Conservation (phyloP, 257 asterid species). For the Nemophila menziesii region DNA sequence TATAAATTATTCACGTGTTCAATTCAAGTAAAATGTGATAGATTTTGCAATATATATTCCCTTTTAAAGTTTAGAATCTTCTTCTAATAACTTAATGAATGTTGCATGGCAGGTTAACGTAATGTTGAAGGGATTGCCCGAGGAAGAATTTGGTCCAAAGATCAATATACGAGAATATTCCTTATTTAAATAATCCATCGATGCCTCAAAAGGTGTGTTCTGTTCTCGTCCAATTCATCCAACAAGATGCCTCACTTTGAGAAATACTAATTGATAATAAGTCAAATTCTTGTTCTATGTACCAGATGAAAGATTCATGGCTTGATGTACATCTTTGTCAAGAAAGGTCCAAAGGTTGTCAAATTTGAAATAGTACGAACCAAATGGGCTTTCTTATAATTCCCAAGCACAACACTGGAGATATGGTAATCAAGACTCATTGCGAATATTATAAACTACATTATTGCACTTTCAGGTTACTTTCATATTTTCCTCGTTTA, state of each 20-base stretch:
- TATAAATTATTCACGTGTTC: too few species aligned
- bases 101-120: conserved; percentile 62
- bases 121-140: conserved; percentile 62
- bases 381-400: conserved; percentile 44
- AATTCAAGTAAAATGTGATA: too few species aligned
- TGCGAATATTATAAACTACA: too few species aligned
- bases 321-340: conserved; percentile 85
- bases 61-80: too few species aligned
- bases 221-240: conserved; percentile 5
- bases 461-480: too few species aligned
- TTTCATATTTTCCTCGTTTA: conserved; percentile 57
- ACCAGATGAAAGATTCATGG: conserved; percentile 92
- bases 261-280: not conserved
- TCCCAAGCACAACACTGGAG: conserved; percentile 74
- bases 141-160: conserved; percentile 69
- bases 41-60: too few species aligned
- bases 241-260: not conserved
- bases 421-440: conserved; percentile 49
- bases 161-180: conserved; percentile 78
- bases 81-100: too few species aligned
- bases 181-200: conserved; percentile 61
- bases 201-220: conserved; percentile 58
- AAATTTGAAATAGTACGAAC: conserved; percentile 49
- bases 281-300: conserved; percentile 4
- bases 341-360: conserved; percentile 69